Percentiles rank a stretch among this genome's conserved stretches.
These are phyloP conservation scores for Pseudopyrenochaeta lycopersici DNA, from an alignment of 2,329 filamentous ascomycete genomes.

Conservation along the genomic window DNA sequence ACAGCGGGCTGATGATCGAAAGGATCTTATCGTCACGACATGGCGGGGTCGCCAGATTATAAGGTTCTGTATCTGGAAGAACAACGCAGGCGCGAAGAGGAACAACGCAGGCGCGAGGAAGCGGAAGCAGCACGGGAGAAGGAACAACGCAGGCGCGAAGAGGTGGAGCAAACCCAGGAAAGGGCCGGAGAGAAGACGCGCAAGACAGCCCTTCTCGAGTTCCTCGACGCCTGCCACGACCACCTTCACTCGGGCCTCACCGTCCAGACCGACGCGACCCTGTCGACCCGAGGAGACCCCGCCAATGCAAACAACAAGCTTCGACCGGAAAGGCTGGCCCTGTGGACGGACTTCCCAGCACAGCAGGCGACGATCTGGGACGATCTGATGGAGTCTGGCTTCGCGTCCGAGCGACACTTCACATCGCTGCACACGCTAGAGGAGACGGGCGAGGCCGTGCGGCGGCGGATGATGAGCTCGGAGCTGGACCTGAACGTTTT, in stretches of 20 bases:
- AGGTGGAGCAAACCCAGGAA: slow-evolving; percentile 4
- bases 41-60: slow-evolving; percentile 12
- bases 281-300: slow-evolving; percentile 24
- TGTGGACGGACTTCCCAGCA: slow-evolving; percentile 22
- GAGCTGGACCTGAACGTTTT: slow-evolving; percentile 28
- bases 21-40: slow-evolving; percentile 1
- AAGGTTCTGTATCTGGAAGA: slow-evolving; percentile 13
- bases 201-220: slow-evolving; percentile 26
- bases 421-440: slow-evolving; percentile 23
- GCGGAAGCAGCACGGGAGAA: background rate
- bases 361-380: slow-evolving; percentile 25
- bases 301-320: slow-evolving; percentile 30
- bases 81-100: slow-evolving; percentile 12
- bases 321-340: slow-evolving; percentile 15
- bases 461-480: slow-evolving; percentile 20
- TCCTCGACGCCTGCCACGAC: slow-evolving; percentile 24
- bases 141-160: slow-evolving; percentile 20
- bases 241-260: slow-evolving; percentile 17
- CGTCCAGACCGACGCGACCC: slow-evolving; percentile 13
- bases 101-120: background rate
- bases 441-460: slow-evolving; percentile 18
- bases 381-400: slow-evolving; percentile 18
- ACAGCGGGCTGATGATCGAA: background rate
- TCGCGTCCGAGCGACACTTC: slow-evolving; percentile 22
- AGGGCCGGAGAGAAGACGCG: slow-evolving; percentile 13